Evolutionary conservation across 2,329 filamentous ascomycete species (phyloP), one percentile per base, ranked within the genome.

Genomic region (Aspergillus persii): DNA sequence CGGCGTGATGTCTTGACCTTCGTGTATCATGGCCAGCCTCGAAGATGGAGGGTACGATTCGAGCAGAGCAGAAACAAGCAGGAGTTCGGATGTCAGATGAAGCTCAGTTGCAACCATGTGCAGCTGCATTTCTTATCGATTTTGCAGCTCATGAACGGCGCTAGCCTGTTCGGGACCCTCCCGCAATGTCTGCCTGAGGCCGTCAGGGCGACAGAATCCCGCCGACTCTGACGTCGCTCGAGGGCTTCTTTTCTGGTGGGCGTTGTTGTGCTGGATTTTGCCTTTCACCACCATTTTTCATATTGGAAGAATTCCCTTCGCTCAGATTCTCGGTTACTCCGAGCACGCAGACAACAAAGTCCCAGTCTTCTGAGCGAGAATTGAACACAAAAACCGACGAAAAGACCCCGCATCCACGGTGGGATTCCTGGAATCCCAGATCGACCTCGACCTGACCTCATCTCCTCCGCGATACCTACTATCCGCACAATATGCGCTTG

Each of bases 401-500:
- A 31, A 47, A 48, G 18, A 12, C 29, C 8, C 41, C 52, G 44
- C 44, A 47, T 47, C 44, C n/a, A 23, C 18, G 41, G 18, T 11
- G 26, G 29, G 26, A 47, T 23, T 47, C 44, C 39, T 53, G 15
- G 11, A 11, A 51, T 18, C 4, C 15, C 36, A 41, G 15, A 15
- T n/a, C 36, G 6, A 12, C 15, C 4, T 41, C 36, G 4, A 7
- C n/a, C 33, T 36, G 9, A 23, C 15, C 36, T 7, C 36, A n/a
- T 49, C 53, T 36, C 8, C 39, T 11, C 29, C 4, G 39, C n/a
- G 41, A 12, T 27, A n/a, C 15, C 7, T 23, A 23, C 30, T 30
- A 26, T 26, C 6, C 8, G 49, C 53, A 39, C 47, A 73, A 46
- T 3, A 91, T 91, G 88, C 83, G 84, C 59, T 80, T 90, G 48